phyloP scores from a whole-genome alignment of 2,329 filamentous ascomycete species.

The Pseudopithomyces chartarum region DNA sequence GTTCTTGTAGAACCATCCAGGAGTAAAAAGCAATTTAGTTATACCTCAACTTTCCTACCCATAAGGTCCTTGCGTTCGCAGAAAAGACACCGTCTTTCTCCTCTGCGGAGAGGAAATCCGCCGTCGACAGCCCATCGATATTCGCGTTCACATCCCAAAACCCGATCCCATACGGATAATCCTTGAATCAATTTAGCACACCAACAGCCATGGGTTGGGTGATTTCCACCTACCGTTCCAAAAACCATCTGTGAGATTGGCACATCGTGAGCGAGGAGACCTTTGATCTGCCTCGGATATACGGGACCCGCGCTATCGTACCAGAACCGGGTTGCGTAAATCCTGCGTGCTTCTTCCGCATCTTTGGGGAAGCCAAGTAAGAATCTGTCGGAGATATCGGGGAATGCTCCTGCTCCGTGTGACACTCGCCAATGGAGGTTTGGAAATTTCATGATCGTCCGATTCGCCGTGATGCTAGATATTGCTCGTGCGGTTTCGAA shows the following conservation, averaged over 20 bases:
- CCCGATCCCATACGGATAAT: constrained; percentile 45
- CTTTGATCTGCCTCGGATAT: constrained; percentile 43
- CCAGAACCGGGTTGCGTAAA: constrained; percentile 40
- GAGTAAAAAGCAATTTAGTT: not conserved
- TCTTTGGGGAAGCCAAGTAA: constrained; percentile 36
- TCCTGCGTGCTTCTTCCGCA: constrained; percentile 29
- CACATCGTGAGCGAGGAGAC: constrained; percentile 38
- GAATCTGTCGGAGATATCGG: constrained; percentile 42
- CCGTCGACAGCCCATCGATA: constrained; percentile 32
- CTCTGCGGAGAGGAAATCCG: constrained; percentile 20
- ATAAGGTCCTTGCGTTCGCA: constrained; percentile 32
- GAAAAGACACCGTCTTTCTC: constrained; percentile 37
- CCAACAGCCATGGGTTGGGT: not conserved
- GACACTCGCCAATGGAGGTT: constrained; percentile 41
- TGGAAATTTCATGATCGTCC: constrained; percentile 34
- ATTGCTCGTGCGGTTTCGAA: constrained; percentile 45
- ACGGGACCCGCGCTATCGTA: constrained; percentile 47
- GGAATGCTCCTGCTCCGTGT: constrained; percentile 44
- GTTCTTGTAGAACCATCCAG: too few species aligned
- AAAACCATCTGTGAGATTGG: constrained; percentile 40
- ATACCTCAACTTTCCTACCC: constrained; percentile 28
- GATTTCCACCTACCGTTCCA: constrained; percentile 36
- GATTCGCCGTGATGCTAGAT: constrained; percentile 36
- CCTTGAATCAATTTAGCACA: constrained; percentile 18
- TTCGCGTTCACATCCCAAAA: constrained; percentile 44